Conservation (phyloP, 768 basidiomycete species). For the Termitomyces sp. region DNA sequence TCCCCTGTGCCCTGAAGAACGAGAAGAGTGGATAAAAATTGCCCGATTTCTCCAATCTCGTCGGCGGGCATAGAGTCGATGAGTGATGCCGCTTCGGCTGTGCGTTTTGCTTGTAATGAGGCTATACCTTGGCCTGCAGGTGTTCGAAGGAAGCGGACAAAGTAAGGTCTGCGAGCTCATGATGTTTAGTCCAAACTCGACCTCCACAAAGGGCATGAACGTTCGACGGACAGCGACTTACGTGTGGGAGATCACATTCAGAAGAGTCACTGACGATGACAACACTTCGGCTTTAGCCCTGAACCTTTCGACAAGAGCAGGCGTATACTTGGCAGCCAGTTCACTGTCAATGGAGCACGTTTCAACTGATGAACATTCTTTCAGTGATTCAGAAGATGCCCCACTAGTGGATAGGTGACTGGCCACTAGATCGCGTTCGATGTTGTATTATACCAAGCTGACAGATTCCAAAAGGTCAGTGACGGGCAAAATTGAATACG, state of each 20-base stretch:
- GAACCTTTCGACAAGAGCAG: conserved; percentile 30
- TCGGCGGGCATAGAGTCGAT: conserved; percentile 23
- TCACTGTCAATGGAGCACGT: conserved; percentile 19
- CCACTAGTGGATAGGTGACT: conserved; percentile 22
- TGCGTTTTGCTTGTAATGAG: conserved; percentile 36
- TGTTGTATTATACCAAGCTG: conserved; percentile 30
- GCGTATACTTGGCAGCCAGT: conserved; percentile 39
- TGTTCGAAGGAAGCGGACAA: conserved; percentile 35
- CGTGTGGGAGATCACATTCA: conserved; percentile 36
- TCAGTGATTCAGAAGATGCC: background rate
- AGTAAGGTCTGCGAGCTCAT: conserved; percentile 35
- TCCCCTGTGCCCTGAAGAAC: conserved; percentile 34
- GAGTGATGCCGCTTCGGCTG: conserved; percentile 22
- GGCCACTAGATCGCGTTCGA: conserved; percentile 16
- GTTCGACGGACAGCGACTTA: conserved; percentile 17
- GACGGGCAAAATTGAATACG: background rate
- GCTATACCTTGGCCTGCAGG: conserved; percentile 31
- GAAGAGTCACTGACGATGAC: conserved; percentile 25
- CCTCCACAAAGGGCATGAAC: background rate
- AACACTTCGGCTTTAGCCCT: conserved; percentile 22
- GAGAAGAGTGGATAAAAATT: conserved; percentile 40
- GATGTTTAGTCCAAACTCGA: background rate
- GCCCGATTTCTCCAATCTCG: conserved; percentile 33
- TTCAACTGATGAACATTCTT: background rate
- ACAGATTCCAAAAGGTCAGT: background rate